Evolutionary conservation across 257 asterid species (phyloP), one percentile per base, ranked within the genome.

Genomic region (Nicotiana tomentosiformis): DNA sequence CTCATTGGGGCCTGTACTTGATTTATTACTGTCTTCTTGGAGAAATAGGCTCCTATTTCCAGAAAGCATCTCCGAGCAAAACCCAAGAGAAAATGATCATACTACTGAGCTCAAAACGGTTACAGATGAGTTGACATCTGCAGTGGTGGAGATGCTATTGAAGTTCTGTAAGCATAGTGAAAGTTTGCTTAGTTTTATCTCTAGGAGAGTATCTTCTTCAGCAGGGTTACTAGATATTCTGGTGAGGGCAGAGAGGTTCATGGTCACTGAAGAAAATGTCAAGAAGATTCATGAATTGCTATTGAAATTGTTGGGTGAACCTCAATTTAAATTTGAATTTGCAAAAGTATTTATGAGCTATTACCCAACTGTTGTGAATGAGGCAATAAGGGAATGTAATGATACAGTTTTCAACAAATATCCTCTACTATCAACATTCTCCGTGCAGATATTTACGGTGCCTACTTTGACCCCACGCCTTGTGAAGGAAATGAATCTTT

Each of bases 381-480:
- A 91, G 76, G 93, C 92, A 53, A 77, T 90, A 77, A 90, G 85
- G 30, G 93, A 88, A 89, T 81, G 85, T 86, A 87, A 62, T 92
- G 98, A 93, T 77, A 49, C 67, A 46, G 91, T 87, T 82, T 88
- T 87, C 78, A 91, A 85, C 80, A 93, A 86, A 60, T 92, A 88
- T 87, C 91, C 95, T 5, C 86, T 96, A 65, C 88, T 96, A 17
- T 87, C 97, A 9, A 94, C 92, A 80, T 96, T 96, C 87, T 94
- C 99, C 11, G 98, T 96, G 84, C 99, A 96, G 88, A 94, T 94
- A 83, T 84, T 92, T 83, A 93, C 99, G 3, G 99, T 96, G 77
- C 97, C 98, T 20, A 91, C 98, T 65, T 91, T 96, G 79, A 88
- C 97, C 51, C 95, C 94, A 62, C 96, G 95, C n/a, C 99, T 96